Base-by-base conservation (phyloP, 257 asterid genomes). In the Apocynum venetum region DNA sequence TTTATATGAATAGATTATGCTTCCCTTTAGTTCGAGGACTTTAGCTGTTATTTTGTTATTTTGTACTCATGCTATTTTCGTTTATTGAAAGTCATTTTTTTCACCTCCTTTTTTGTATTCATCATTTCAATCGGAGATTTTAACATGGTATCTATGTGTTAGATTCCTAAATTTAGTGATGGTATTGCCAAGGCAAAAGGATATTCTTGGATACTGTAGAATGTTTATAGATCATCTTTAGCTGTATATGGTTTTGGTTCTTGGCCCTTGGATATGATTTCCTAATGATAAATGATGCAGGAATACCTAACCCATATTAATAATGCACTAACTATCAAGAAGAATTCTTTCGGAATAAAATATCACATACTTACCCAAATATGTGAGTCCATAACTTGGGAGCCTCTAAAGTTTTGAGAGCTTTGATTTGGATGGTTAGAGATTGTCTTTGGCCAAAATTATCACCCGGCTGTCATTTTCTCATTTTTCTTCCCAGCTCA, bases 401-500 rank as follows among this genome's bases (percentile, higher is more conserved):
- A 73, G 64, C 48, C 67, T 46, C 70, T 46, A 40, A 55, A 15
- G 38, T 46, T 17, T 47, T 9, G 49, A 66, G 31, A 56, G 60
- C 49, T 73, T 40, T 69, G 63, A 64, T 55, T 66, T 48, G 44
- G 41, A 64, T 43, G 63, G 57, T 53, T 20, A 69, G 15, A 31
- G 41, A 72, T 61, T 79, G 59, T 53, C 73, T 64, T 59, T 81
- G 56, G 79, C 80, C 78, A 76, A 52, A 78, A 60, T 55, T 65
- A 55, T 64, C 78, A 53, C 38, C 74, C 76, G 56, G 56, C 17
- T 76, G 72, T 65, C 80, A 83, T 83, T 86, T 56, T 51, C 61
- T 64, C 53, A 40, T 73, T n/a, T 4, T 10, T 60, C 80, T 84
- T 69, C 72, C 73, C 36, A 73, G 73, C 57, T 77, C 57, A 74